These are phyloP conservation scores for Nitzschia sp. DNA, from an alignment of 108 stramenopile species.

Conservation along the genomic window DNA sequence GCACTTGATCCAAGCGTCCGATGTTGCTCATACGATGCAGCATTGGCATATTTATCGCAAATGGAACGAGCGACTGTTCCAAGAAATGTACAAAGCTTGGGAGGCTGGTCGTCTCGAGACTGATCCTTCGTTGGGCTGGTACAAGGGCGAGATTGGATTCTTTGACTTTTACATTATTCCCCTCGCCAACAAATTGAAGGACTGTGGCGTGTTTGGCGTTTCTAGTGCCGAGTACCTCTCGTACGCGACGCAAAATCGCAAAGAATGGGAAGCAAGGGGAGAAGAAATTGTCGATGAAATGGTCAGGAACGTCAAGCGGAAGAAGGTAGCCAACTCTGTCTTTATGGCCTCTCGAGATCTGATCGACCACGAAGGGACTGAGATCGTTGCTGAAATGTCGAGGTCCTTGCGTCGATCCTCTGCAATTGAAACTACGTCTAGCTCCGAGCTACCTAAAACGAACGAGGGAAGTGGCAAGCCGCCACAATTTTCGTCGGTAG, in stretches of 20 bases:
- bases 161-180: conserved; percentile 13
- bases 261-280: conserved; percentile 17
- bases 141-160: conserved; percentile 9
- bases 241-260: conserved; percentile 1
- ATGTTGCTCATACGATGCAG: conserved; percentile 16
- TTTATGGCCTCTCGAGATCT: too few species aligned
- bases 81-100: not conserved
- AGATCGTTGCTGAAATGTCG: too few species aligned
- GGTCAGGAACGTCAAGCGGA: not conserved
- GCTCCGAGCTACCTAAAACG: too few species aligned
- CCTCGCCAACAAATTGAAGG: conserved; percentile 10
- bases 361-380: too few species aligned
- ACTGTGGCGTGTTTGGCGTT: conserved; percentile 7
- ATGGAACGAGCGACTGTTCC: conserved; percentile 2
- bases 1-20: conserved; percentile 13
- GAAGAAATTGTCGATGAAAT: conserved; percentile 14
- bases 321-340: too few species aligned
- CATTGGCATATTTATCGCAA: conserved; percentile 10
- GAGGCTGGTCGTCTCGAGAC: not conserved
- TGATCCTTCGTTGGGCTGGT: conserved; percentile 6
- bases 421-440: too few species aligned
- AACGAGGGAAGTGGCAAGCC: too few species aligned
- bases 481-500: too few species aligned
- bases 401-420: too few species aligned
- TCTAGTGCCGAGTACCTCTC: conserved; percentile 3